Conservation (phyloP, 2,329 filamentous ascomycete genomes). For the Cladorrhinum sp. region DNA sequence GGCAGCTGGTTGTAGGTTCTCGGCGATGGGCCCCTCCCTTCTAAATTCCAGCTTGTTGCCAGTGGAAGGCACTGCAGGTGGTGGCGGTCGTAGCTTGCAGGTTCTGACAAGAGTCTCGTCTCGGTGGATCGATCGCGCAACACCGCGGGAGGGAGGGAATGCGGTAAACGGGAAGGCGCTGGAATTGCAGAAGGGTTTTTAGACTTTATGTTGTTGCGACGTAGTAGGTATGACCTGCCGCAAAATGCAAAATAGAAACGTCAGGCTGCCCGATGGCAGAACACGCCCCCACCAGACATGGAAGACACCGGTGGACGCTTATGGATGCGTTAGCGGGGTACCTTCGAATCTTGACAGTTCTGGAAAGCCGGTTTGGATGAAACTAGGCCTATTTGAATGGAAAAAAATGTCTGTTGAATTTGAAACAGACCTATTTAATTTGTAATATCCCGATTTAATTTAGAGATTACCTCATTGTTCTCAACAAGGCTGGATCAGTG, state of each 20-base stretch:
- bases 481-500: no score
- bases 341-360: no score
- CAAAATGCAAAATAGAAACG: constrained; percentile 17
- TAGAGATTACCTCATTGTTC: no score
- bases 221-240: constrained; percentile 3
- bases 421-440: no score
- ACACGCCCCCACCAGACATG: constrained; percentile 18
- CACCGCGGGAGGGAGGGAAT: constrained; percentile 8
- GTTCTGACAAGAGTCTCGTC: not conserved
- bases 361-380: no score
- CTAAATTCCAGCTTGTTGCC: not conserved
- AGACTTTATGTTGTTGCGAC: constrained; percentile 6
- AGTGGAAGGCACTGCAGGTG: no score
- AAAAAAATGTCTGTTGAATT: no score
- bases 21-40: not conserved
- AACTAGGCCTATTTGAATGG: no score
- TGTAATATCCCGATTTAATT: no score
- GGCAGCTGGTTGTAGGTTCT: not conserved
- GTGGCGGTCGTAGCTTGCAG: not conserved
- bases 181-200: no score
- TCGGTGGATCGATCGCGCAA: not conserved
- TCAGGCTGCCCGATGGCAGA: constrained; percentile 24
- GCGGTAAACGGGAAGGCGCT: not conserved
- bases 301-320: no score
- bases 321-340: no score